Conservation (phyloP, 176 grass and related monocot genomes). For the maize (Zea mays) region Zm-B73-REFERENCE-NAM-5.0 NC_050102.1:147834501-147835000, state of each 20-base stretch:
- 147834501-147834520: not conserved
- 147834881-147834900: not conserved
- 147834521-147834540: not conserved
- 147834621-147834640: not conserved
- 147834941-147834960: constrained; percentile 21
- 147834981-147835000: not conserved
- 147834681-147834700: not conserved
- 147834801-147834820: not conserved
- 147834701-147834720: constrained; percentile 4
- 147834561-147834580: not conserved
- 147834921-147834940: not conserved
- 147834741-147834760: not conserved
- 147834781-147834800: not conserved
- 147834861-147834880: not conserved
- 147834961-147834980: constrained; percentile 17
- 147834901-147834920: not conserved
- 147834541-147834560: not conserved
- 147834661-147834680: not conserved
- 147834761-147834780: not conserved
- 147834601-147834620: not conserved
- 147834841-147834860: constrained; percentile 17
- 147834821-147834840: not conserved
- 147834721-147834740: constrained; percentile 7
- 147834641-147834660: not conserved
- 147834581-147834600: constrained; percentile 15